Conservation (phyloP, 2,329 filamentous ascomycete genomes). For the Ophiocordyceps camponoti-floridani region DNA sequence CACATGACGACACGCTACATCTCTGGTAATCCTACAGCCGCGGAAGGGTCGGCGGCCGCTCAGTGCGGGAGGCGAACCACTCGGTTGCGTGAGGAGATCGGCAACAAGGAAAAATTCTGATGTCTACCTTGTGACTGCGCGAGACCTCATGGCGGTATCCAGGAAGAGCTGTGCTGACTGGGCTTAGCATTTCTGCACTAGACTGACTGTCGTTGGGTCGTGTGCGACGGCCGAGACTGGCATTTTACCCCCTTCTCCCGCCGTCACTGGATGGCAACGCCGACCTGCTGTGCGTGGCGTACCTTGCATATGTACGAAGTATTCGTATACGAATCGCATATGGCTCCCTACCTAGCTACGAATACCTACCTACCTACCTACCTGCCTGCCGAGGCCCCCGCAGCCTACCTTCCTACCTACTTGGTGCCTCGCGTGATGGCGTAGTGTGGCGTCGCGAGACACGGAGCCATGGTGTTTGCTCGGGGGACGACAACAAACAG, state of each 20-base stretch:
- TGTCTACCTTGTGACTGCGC: not conserved
- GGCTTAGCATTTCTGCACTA: too few relatives aligned
- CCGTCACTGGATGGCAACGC: too few relatives aligned
- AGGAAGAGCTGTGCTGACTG: not conserved
- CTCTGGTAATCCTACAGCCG: slow-evolving; percentile 24
- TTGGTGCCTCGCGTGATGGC: not conserved
- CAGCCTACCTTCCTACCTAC: too few relatives aligned
- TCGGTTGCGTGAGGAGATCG: slow-evolving; percentile 11
- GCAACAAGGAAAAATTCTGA: slow-evolving; percentile 1
- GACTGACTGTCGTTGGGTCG: too few relatives aligned
- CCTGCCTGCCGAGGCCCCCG: not conserved
- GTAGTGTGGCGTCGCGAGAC: not conserved
- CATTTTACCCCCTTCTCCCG: too few relatives aligned
- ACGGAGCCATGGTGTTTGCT: not conserved
- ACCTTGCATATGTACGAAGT: not conserved
- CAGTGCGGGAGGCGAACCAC: slow-evolving; percentile 8
- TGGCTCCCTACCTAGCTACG: too few relatives aligned
- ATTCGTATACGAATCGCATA: too few relatives aligned
- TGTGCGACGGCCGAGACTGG: too few relatives aligned
- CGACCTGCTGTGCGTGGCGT: not conserved
- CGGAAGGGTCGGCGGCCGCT: slow-evolving; percentile 6
- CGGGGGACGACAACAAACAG: too few relatives aligned
- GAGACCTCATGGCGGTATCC: not conserved
- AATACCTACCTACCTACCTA: not conserved
- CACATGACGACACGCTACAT: slow-evolving; percentile 17